A percentile compares a stretch with the other conserved stretches of the same genome.
These are phyloP conservation scores for Myriosclerotinia duriaeana DNA, from an alignment of 2,329 filamentous ascomycete genomes.

Conservation along the genomic window DNA sequence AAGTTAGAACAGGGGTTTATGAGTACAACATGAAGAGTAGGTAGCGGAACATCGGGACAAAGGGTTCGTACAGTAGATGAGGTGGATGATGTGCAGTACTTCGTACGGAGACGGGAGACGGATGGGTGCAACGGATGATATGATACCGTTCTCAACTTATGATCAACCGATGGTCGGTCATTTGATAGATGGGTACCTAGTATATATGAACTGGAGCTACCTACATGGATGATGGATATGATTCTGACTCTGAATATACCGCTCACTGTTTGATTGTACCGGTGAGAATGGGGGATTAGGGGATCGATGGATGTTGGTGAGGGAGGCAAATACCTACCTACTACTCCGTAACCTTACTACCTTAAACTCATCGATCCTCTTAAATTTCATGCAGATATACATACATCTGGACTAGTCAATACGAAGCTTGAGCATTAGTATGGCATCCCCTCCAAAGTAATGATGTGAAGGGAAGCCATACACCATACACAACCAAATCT, in stretches of 20 bases:
- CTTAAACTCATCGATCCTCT: background rate
- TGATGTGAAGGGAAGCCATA: background rate
- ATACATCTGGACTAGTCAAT: constrained; percentile 3
- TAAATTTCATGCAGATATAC: background rate
- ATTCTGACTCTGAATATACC: background rate
- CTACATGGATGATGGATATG: background rate
- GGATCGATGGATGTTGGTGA: background rate
- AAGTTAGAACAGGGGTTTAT: background rate
- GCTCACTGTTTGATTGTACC: background rate
- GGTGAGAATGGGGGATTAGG: background rate
- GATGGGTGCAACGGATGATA: constrained; percentile 4
- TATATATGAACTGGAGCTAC: no score
- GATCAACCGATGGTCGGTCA: background rate
- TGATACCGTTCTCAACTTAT: background rate
- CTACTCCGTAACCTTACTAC: background rate
- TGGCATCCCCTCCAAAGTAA: background rate
- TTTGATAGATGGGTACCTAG: background rate
- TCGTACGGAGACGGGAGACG: no score
- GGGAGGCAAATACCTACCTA: background rate
- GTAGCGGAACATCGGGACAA: constrained; percentile 6
- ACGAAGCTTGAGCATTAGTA: background rate
- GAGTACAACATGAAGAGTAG: background rate
- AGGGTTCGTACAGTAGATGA: background rate
- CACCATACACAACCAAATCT: background rate
- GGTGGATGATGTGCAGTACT: background rate